phyloP scores from a whole-genome alignment of 1,284 basidiomycete genomes.

The Naganishia liquefaciens region DNA sequence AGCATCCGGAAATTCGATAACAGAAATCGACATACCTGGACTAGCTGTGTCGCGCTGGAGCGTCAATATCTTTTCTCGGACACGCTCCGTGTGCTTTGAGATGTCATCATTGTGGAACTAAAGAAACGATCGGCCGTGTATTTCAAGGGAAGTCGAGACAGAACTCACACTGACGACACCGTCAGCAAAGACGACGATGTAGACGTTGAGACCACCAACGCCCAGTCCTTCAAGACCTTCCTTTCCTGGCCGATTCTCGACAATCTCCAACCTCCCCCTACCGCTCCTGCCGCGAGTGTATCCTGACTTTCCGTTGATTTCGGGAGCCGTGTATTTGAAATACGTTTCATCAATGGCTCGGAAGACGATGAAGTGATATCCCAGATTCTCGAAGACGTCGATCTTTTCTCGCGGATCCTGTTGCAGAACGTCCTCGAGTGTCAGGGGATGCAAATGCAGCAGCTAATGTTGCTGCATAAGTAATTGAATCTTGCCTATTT shows the following conservation, averaged over 20 bases:
- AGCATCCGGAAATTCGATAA: not conserved
- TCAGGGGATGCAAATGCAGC: constrained; percentile 87
- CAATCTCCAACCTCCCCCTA: constrained; percentile 57
- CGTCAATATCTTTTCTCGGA: constrained; percentile 68
- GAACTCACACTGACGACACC: constrained; percentile 79
- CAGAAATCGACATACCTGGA: constrained; percentile 60
- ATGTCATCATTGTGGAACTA: constrained; percentile 94
- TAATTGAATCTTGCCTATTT: constrained; percentile 6
- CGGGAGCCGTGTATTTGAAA: constrained; percentile 58
- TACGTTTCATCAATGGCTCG: constrained; percentile 75
- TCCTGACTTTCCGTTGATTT: constrained; percentile 33
- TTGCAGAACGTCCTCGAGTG: constrained; percentile 92
- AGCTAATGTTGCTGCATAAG: constrained; percentile 57
- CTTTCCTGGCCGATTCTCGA: constrained; percentile 60
- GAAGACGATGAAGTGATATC: constrained; percentile 91
- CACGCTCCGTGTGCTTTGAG: constrained; percentile 77
- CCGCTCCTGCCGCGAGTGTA: constrained; percentile 31
- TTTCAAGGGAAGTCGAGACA: not conserved
- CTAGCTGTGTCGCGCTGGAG: constrained; percentile 61
- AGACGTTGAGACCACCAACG: constrained; percentile 80
- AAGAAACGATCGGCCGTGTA: constrained; percentile 23
- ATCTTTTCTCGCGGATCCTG: constrained; percentile 92
- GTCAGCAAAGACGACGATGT: constrained; percentile 84
- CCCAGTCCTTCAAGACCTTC: constrained; percentile 62
- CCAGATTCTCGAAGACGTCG: constrained; percentile 81